Conservation (phyloP, 2,329 filamentous ascomycete genomes). For the Geoglossum cookeanum region DNA sequence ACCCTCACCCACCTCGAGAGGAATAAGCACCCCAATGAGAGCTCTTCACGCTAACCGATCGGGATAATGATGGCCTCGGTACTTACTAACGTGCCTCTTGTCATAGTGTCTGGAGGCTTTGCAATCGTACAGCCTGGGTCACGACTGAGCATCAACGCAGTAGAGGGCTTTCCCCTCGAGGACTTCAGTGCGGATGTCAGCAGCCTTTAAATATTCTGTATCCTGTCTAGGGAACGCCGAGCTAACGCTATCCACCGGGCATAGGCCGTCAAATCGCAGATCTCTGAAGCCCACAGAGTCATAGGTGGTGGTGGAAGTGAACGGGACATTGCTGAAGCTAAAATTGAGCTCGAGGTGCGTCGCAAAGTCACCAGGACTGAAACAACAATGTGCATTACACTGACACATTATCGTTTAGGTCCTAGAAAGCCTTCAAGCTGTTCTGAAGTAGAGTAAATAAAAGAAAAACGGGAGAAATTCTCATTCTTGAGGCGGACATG, state of each 20-base stretch:
- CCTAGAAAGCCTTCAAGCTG: conserved; percentile 64
- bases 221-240: background rate
- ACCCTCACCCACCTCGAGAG: background rate
- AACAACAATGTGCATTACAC: background rate
- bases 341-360: conserved; percentile 92
- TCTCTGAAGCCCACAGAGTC: conserved; percentile 90
- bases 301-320: conserved; percentile 78
- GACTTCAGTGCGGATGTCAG: conserved; percentile 76
- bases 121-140: conserved; percentile 94
- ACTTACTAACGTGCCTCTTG: background rate
- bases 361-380: conserved; percentile 14
- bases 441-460: conserved; percentile 43
- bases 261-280: conserved; percentile 65
- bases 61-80: background rate
- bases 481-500: background rate
- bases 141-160: conserved; percentile 89
- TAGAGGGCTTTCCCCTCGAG: conserved; percentile 85
- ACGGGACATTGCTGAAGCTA: conserved; percentile 94
- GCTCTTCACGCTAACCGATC: too few species aligned
- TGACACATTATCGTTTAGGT: conserved; percentile 33
- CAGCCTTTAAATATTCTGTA: conserved; percentile 1
- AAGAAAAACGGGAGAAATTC: background rate
- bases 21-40: background rate
- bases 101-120: conserved; percentile 81
- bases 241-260: background rate